Percentiles rank a stretch among this genome's conserved stretches.
Evolutionary conservation across 257 asterid species (phyloP).

Genomic region (Ballota nigra): DNA sequence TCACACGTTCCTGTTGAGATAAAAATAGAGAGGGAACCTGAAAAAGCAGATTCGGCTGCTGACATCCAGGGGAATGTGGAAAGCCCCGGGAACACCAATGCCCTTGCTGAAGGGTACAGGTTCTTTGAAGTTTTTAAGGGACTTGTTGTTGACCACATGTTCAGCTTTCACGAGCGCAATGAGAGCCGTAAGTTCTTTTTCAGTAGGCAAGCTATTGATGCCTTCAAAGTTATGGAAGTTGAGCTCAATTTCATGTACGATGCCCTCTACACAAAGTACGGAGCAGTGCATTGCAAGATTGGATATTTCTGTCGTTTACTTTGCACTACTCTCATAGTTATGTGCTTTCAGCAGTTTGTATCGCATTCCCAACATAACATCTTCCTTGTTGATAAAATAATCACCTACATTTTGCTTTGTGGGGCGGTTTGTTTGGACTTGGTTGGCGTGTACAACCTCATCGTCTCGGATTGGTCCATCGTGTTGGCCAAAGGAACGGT

Average conservation of each 20-base stretch:
- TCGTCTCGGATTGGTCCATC: too few relatives aligned
- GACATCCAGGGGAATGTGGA: too few relatives aligned
- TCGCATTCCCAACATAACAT: background rate
- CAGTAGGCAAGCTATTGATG: too few relatives aligned
- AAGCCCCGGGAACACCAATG: too few relatives aligned
- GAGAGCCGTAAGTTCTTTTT: too few relatives aligned
- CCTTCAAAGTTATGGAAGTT: too few relatives aligned
- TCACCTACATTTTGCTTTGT: conserved; percentile 18
- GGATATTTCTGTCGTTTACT: conserved; percentile 7
- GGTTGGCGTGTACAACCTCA: background rate
- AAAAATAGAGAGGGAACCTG: too few relatives aligned
- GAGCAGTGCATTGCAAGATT: background rate
- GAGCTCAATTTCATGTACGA: too few relatives aligned
- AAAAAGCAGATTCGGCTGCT: background rate
- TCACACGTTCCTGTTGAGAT: background rate
- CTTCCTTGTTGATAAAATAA: background rate
- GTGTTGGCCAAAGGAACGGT: too few relatives aligned
- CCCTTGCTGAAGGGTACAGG: background rate
- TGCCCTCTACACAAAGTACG: conserved; percentile 32
- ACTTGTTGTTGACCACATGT: conserved; percentile 26
- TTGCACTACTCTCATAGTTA: conserved; percentile 9
- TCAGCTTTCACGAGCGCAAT: too few relatives aligned
- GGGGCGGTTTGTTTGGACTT: conserved; percentile 24
- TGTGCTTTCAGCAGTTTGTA: too few relatives aligned
- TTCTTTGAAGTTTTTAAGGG: conserved; percentile 19